phyloP scores from a whole-genome alignment of 768 basidiomycete species.

The Trametes cinnabarina region DNA sequence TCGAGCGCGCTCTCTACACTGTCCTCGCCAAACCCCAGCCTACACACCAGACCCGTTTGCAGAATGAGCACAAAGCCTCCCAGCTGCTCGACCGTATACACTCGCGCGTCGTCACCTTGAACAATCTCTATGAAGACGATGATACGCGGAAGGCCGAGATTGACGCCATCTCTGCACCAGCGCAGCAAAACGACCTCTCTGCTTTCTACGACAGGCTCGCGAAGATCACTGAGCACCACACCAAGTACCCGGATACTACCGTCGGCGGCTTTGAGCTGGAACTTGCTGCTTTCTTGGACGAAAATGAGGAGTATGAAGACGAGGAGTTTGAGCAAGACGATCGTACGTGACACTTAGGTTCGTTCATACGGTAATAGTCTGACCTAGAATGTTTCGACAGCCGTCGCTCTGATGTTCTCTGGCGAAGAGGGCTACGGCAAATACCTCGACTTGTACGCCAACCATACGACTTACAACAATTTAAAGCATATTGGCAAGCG shows the following conservation, averaged over 20 bases:
- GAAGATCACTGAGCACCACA: slow-evolving; percentile 95
- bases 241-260: slow-evolving; percentile 89
- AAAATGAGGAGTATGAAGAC: slow-evolving; percentile 66
- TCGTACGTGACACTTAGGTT: slow-evolving; percentile 52
- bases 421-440: slow-evolving; percentile 95
- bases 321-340: slow-evolving; percentile 83
- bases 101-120: slow-evolving; percentile 61
- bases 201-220: slow-evolving; percentile 96
- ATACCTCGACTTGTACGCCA: slow-evolving; percentile 89
- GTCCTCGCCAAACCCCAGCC: slow-evolving; percentile 68
- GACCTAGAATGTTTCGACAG: slow-evolving; percentile 36
- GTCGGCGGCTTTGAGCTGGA: slow-evolving; percentile 82
- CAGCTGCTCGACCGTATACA: slow-evolving; percentile 86
- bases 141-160: slow-evolving; percentile 69
- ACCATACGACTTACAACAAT: slow-evolving; percentile 88
- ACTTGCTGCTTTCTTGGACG: slow-evolving; percentile 74
- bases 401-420: slow-evolving; percentile 83
- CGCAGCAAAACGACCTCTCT: slow-evolving; percentile 65
- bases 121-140: slow-evolving; percentile 75
- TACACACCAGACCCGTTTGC: slow-evolving; percentile 61
- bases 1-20: slow-evolving; percentile 82
- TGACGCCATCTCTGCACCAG: slow-evolving; percentile 55
- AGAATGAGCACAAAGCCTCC: slow-evolving; percentile 85
- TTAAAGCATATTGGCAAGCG: slow-evolving; percentile 81
- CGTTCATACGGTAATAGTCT: background rate